phyloP scores from a whole-genome alignment of 805 yeast genomes.

The Yamadazyma phyllophila region DNA sequence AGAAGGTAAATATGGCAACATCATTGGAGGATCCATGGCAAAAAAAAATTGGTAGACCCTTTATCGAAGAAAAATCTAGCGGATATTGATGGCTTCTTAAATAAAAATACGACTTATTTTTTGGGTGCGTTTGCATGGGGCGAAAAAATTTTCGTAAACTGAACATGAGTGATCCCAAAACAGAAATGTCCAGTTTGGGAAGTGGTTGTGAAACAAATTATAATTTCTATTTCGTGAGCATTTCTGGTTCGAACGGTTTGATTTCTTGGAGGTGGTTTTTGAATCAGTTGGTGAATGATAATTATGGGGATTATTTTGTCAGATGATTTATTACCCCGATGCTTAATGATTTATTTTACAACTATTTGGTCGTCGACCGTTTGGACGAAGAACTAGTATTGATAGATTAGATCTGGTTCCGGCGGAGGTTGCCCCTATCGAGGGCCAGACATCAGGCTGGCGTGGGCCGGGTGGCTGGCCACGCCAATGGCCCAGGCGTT shows the following conservation, averaged over 20 bases:
- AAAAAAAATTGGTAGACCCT: constrained; percentile 3
- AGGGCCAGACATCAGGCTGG: no score
- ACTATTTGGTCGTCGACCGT: no score
- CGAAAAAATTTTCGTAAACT: constrained; percentile 10
- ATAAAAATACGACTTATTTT: constrained; percentile 11
- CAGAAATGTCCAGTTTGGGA: constrained; percentile 1
- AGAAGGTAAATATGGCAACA: constrained; percentile 16
- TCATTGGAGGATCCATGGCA: constrained; percentile 14
- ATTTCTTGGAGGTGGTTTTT: neutral
- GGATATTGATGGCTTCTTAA: constrained; percentile 5
- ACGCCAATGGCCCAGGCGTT: neutral
- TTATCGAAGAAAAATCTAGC: neutral
- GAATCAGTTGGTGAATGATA: neutral
- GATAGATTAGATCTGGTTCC: no score
- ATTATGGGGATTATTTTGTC: neutral
- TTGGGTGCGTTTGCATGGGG: constrained; percentile 7
- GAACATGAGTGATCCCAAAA: neutral
- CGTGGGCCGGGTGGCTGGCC: neutral
- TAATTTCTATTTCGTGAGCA: neutral
- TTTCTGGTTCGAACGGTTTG: no score
- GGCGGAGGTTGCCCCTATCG: no score
- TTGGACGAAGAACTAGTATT: no score
- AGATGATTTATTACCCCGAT: no score
- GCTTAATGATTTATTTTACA: no score
- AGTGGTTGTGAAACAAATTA: neutral